Conservation (phyloP, 208 protist genomes). For the Leishmania aethiopica region DNA sequence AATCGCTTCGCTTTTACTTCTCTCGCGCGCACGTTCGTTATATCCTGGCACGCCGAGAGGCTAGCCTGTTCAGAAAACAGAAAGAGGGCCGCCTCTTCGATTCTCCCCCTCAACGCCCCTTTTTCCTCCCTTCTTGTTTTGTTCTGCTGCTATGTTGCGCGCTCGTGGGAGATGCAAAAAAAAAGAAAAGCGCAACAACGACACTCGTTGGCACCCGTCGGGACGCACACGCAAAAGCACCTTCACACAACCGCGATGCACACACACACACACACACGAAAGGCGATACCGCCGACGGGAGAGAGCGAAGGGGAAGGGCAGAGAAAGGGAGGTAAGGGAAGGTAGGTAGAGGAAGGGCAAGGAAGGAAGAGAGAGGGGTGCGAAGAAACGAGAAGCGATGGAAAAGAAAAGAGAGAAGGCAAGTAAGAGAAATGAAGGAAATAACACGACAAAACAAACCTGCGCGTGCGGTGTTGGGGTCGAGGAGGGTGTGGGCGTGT, state of each 20-base stretch:
- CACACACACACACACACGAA: background rate
- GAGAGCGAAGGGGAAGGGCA: background rate
- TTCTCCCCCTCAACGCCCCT: background rate
- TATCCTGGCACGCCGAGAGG: too few relatives aligned
- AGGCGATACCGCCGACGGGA: background rate
- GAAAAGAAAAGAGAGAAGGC: background rate
- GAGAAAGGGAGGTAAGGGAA: background rate
- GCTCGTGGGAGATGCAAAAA: background rate
- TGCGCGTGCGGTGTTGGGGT: background rate
- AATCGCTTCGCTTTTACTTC: background rate
- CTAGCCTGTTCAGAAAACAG: background rate
- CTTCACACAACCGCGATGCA: background rate
- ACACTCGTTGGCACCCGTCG: background rate
- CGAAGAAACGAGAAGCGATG: background rate
- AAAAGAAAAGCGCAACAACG: too few relatives aligned
- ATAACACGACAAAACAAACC: background rate
- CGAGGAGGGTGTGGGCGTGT: background rate
- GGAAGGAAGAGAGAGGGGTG: background rate
- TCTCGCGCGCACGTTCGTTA: background rate
- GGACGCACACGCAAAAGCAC: background rate
- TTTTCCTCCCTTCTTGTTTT: background rate
- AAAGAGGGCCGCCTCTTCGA: background rate
- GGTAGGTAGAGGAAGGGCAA: background rate
- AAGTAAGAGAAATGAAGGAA: slow-evolving; percentile 14
- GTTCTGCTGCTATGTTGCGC: background rate